Base-by-base conservation (phyloP, 1,284 basidiomycete genomes). In the Cryptococcus sp. region DNA sequence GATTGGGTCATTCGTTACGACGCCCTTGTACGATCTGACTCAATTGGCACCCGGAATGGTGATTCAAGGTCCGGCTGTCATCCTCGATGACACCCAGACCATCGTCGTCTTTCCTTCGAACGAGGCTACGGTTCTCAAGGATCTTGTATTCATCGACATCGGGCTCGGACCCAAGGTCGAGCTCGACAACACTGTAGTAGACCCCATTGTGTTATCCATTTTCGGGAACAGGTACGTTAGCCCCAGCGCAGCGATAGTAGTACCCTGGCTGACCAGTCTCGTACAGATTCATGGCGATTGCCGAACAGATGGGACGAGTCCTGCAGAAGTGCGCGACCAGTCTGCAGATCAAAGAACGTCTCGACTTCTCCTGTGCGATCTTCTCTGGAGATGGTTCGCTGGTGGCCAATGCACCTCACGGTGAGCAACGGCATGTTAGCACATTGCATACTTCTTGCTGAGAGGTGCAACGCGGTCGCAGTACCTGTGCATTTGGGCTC, bases 281-380 rank as follows among this genome's bases (percentile, higher is more conserved):
- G 44, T 49, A n/a, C 80, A 82, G 82, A 39, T 79, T 81, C 61
- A 81, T 81, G 77, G 71, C 74, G 15, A 77, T 80, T 51, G 80
- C 80, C 6, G 79, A 83, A 66, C 78, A 68, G 64, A 82, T 82
- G 81, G 82, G 82, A 40, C 70, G 80, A 40, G 77, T 79, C 7
- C 70, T 83, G 22, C 80, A 76, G 47, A 80, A 83, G 69, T 82
- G 81, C 6, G 78, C 80, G 5, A 81, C 83, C 53, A 69, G 66
- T 5, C 42, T 70, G 35, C 72, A 74, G 57, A 75, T 75, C 66
- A 75, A 75, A 57, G 73, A 75, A 57, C 60, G 73, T 5, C 61
- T 75, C 3, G 73, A 75, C 54, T 75, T 71, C 63, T 80, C 78
- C 15, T 81, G 80, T 53, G 80, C 80, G 0, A 74, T 81, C 47